Conservation (phyloP, 768 basidiomycete species). For the Boletus sensibilis region DNA sequence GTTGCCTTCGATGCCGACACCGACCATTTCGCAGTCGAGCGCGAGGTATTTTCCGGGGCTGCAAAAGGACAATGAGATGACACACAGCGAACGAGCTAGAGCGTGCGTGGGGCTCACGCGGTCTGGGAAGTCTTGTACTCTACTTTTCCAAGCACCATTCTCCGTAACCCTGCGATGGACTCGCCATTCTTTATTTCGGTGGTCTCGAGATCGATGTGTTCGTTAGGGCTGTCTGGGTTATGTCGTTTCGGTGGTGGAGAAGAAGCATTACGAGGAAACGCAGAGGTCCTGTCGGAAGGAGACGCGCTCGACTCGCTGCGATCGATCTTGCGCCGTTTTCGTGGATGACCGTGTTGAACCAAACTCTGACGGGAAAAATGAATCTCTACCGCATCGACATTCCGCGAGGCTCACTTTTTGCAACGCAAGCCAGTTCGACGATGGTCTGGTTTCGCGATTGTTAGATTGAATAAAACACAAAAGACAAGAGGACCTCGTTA, state of each 20-base stretch:
- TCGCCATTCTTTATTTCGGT: conserved; percentile 46
- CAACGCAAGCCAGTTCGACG: conserved; percentile 57
- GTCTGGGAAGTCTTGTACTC: conserved; percentile 41
- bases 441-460: conserved; percentile 30
- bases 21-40: conserved; percentile 69
- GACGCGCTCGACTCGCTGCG: neutral
- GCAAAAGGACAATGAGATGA: conserved; percentile 6
- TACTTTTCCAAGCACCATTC: conserved; percentile 52
- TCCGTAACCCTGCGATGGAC: conserved; percentile 44
- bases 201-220: conserved; percentile 19
- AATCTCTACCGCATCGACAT: neutral
- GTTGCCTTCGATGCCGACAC: conserved; percentile 11
- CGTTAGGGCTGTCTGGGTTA: neutral
- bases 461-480: conserved; percentile 2
- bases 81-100: neutral
- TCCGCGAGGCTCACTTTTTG: conserved; percentile 42
- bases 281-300: neutral
- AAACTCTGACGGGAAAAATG: conserved; percentile 2
- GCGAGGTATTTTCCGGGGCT: conserved; percentile 76
- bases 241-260: conserved; percentile 1
- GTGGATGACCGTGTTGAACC: conserved; percentile 8
- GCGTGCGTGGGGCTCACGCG: conserved; percentile 39
- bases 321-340: conserved; percentile 23
- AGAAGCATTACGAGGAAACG: conserved; percentile 4
- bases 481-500: conserved; percentile 8